Evolutionary conservation across 2,329 filamentous ascomycete species (phyloP).

Genomic region (Paecilomyces sp.): DNA sequence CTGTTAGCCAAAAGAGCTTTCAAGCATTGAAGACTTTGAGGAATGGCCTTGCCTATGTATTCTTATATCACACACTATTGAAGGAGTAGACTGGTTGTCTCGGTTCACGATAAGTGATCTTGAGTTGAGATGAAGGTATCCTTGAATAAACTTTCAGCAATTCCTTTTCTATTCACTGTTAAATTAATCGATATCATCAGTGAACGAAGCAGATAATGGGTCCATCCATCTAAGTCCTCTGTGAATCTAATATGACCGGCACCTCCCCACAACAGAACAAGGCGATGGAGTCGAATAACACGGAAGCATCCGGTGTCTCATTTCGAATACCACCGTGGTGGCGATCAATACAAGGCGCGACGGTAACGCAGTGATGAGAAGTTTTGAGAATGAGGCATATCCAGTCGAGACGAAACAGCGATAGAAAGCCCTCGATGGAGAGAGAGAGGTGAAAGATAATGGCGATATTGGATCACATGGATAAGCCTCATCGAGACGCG

Average conservation of each 20-base stretch:
- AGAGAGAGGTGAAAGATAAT: background rate
- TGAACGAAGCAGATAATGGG: background rate
- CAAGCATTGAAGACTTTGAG: background rate
- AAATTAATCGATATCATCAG: background rate
- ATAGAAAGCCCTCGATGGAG: background rate
- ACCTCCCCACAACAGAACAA: background rate
- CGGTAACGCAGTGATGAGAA: background rate
- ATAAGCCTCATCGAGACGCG: background rate
- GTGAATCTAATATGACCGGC: background rate
- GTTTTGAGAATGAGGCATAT: background rate
- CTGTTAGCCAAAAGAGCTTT: background rate
- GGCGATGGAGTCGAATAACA: background rate
- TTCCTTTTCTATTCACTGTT: background rate
- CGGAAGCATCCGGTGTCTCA: background rate
- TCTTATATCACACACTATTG: background rate
- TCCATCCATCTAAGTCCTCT: background rate
- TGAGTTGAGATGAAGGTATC: background rate
- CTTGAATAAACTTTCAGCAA: background rate
- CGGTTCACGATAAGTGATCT: background rate
- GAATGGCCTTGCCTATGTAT: background rate
- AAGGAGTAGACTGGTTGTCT: background rate
- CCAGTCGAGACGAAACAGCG: background rate
- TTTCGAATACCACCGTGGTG: background rate
- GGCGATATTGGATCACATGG: background rate
- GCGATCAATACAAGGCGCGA: background rate